Conservation (phyloP, 805 yeast species). For the Isabelozyma pseudorhagii region DNA sequence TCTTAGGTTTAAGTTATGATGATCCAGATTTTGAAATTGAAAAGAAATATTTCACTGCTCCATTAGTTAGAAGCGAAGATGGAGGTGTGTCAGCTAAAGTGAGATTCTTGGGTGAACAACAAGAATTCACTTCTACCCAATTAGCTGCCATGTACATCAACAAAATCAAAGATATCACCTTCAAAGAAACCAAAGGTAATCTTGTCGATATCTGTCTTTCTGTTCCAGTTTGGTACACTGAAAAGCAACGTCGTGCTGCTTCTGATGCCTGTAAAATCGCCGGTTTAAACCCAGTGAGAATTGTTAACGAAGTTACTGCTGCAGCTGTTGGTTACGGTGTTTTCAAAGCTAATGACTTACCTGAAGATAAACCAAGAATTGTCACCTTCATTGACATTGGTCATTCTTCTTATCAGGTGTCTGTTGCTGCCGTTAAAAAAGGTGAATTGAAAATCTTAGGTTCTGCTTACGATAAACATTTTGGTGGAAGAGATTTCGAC, state of each 20-base stretch:
- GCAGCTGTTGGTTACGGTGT: slow-evolving; percentile 99
- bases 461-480: slow-evolving; percentile 89
- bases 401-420: slow-evolving; percentile 89
- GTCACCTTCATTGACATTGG: slow-evolving; percentile 97
- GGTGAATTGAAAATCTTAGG: slow-evolving; percentile 95
- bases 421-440: slow-evolving; percentile 86
- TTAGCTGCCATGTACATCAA: slow-evolving; percentile 91
- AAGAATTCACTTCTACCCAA: slow-evolving; percentile 83
- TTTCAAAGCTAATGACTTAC: slow-evolving; percentile 87
- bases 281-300: slow-evolving; percentile 96
- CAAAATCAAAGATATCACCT: slow-evolving; percentile 80
- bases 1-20: slow-evolving; percentile 69
- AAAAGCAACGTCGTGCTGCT: slow-evolving; percentile 93
- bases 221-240: slow-evolving; percentile 97
- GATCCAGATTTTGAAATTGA: slow-evolving; percentile 81
- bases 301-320: slow-evolving; percentile 95
- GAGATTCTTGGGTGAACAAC: slow-evolving; percentile 73
- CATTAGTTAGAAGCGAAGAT: slow-evolving; percentile 63
- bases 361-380: slow-evolving; percentile 87
- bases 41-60: slow-evolving; percentile 68
- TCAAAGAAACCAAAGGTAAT: slow-evolving; percentile 75
- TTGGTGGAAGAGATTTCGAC: slow-evolving; percentile 98
- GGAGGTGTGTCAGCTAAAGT: slow-evolving; percentile 86
- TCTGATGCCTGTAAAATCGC: slow-evolving; percentile 95
- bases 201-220: slow-evolving; percentile 88